A percentile compares a stretch with the other conserved stretches of the same genome.
Conservation (phyloP, 139 green algal genomes). For the Chlorella sp. region DNA sequence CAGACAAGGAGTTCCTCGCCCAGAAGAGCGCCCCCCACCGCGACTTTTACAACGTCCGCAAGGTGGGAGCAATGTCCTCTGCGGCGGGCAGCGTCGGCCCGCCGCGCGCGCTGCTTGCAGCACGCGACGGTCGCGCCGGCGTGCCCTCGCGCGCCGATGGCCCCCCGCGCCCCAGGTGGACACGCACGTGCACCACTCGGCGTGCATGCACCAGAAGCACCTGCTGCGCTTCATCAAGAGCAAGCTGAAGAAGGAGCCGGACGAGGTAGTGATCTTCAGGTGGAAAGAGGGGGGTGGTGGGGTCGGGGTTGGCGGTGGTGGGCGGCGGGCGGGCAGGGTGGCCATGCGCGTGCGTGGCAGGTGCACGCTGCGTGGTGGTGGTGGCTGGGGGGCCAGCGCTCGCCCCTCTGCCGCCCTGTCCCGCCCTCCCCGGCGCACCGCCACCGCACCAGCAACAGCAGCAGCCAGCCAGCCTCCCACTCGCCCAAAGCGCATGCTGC, state of each 20-base stretch:
- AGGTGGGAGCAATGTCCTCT: slow-evolving; percentile 59
- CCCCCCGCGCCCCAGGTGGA: slow-evolving; percentile 75
- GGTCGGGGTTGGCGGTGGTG: too few relatives aligned
- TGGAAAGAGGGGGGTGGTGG: not conserved
- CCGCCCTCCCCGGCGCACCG: too few relatives aligned
- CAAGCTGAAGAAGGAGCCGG: slow-evolving; percentile 97
- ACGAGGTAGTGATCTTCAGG: slow-evolving; percentile 90
- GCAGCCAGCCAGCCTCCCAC: too few relatives aligned
- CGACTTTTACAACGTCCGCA: slow-evolving; percentile 99
- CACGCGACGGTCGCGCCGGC: not conserved
- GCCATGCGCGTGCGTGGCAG: too few relatives aligned
- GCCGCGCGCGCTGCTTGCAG: not conserved
- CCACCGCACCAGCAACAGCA: too few relatives aligned
- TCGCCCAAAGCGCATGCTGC: too few relatives aligned
- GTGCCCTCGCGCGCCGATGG: not conserved
- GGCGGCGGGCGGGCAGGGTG: too few relatives aligned
- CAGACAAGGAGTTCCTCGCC: slow-evolving; percentile 95
- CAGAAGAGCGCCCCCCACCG: slow-evolving; percentile 97
- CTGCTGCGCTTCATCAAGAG: slow-evolving; percentile 99
- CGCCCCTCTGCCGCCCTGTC: too few relatives aligned
- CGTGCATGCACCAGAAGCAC: slow-evolving; percentile 99
- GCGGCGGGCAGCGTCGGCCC: too few relatives aligned
- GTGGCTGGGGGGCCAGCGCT: too few relatives aligned
- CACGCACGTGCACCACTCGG: slow-evolving; percentile 98
- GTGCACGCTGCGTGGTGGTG: too few relatives aligned